Conservation (phyloP, 2,329 filamentous ascomycete genomes). For the Penicillium sp. region DNA sequence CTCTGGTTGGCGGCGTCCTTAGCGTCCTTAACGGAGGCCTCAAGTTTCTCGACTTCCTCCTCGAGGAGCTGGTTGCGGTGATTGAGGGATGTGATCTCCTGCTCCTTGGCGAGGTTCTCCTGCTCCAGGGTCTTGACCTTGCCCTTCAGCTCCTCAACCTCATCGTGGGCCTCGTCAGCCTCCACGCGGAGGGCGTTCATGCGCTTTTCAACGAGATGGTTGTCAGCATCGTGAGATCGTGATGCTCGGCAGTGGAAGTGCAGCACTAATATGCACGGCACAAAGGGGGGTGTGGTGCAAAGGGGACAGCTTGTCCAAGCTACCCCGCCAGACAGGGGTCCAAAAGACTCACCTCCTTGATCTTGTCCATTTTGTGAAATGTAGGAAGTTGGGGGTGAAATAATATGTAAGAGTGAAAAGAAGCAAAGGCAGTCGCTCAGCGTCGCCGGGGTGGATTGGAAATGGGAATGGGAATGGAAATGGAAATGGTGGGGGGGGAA, state of each 20-base stretch:
- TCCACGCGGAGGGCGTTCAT: constrained; percentile 94
- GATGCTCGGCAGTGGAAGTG: constrained; percentile 23
- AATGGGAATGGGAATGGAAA: too few relatives aligned
- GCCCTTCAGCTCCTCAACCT: constrained; percentile 83
- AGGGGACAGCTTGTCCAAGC: constrained; percentile 34
- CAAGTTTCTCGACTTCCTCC: constrained; percentile 88
- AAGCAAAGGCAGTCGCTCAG: constrained; percentile 44
- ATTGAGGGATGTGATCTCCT: constrained; percentile 93
- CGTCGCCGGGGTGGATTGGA: constrained; percentile 33
- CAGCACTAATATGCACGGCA: constrained; percentile 19
- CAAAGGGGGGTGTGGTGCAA: constrained; percentile 27
- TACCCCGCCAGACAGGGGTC: constrained; percentile 45
- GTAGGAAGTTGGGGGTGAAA: constrained; percentile 7
- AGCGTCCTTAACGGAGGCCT: constrained; percentile 78
- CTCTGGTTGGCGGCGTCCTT: constrained; percentile 87
- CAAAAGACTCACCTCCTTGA: constrained; percentile 75
- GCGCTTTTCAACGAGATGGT: constrained; percentile 64
- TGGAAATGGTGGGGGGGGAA: constrained; percentile 17
- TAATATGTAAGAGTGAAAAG: constrained; percentile 35
- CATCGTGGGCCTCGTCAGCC: constrained; percentile 79
- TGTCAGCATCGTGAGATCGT: constrained; percentile 18
- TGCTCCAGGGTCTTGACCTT: constrained; percentile 92
- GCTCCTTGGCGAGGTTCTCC: constrained; percentile 94
- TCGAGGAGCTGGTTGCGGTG: constrained; percentile 96
- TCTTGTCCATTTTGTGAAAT: constrained; percentile 73